These are phyloP conservation scores for Pichia kudriavzevii DNA, from an alignment of 1,139 yeast genomes.

Conservation along the genomic window DNA sequence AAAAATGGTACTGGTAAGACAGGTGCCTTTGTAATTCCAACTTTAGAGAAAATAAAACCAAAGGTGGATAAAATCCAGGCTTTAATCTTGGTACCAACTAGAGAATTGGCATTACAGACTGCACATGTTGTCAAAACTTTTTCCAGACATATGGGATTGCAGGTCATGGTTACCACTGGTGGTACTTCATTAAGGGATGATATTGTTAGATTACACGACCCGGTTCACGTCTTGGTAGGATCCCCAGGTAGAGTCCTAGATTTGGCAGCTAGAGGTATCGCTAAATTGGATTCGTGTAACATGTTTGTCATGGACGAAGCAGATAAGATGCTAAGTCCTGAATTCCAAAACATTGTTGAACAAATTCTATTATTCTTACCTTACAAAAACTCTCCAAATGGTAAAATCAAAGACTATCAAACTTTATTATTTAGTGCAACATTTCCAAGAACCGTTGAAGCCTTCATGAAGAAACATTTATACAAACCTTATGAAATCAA, in stretches of 20 bases:
- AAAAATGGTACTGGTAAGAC: constrained; percentile 98
- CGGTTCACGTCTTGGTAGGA: constrained; percentile 82
- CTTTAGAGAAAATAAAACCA: constrained; percentile 73
- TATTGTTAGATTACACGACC: constrained; percentile 83
- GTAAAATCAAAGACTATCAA: constrained; percentile 51
- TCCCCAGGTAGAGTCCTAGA: constrained; percentile 98
- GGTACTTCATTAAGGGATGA: constrained; percentile 95
- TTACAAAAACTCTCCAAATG: constrained; percentile 19
- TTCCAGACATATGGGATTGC: constrained; percentile 86
- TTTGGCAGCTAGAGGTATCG: constrained; percentile 80
- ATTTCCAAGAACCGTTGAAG: constrained; percentile 88
- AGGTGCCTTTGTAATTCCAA: constrained; percentile 87
- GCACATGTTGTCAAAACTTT: constrained; percentile 96
- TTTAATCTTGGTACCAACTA: constrained; percentile 76
- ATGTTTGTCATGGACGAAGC: constrained; percentile 98
- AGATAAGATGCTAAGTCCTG: constrained; percentile 90
- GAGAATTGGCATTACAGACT: constrained; percentile 71
- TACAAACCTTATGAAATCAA: constrained; percentile 92
- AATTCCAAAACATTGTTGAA: constrained; percentile 81
- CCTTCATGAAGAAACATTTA: constrained; percentile 87
- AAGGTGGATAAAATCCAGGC: constrained; percentile 78
- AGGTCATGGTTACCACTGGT: constrained; percentile 98
- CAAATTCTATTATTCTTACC: constrained; percentile 85
- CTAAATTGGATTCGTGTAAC: constrained; percentile 81
- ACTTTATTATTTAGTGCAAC: constrained; percentile 90